Evolutionary conservation across 2,329 filamentous ascomycete species (phyloP).

Genomic region (Aspergillus costaricaensis): DNA sequence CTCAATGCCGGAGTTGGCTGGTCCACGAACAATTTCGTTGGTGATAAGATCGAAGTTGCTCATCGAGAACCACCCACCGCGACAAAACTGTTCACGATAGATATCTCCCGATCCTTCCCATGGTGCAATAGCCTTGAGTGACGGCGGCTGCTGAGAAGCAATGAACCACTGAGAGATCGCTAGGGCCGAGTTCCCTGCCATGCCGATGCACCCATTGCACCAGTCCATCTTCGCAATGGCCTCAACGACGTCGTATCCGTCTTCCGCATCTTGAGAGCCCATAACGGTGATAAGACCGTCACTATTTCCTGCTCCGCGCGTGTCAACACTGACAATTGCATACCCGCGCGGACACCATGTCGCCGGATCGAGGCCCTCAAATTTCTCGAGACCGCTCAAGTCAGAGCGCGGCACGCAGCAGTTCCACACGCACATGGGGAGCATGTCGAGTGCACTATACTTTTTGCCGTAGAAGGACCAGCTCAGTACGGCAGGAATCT

Average conservation of each 20-base stretch:
- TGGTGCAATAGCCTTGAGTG: constrained; percentile 47
- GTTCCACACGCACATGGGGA: constrained; percentile 43
- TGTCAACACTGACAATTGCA: constrained; percentile 40
- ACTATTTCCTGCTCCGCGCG: constrained; percentile 35
- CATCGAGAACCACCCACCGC: constrained; percentile 45
- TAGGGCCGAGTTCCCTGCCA: constrained; percentile 50
- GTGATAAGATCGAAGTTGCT: constrained; percentile 48
- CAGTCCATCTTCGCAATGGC: constrained; percentile 44
- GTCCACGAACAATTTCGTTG: constrained; percentile 40
- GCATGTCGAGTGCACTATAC: constrained; percentile 42
- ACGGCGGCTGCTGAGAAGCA: constrained; percentile 45
- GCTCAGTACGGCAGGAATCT: constrained; percentile 47
- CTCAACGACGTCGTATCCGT: constrained; percentile 51
- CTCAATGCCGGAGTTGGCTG: constrained; percentile 36
- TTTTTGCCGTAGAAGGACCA: constrained; percentile 53
- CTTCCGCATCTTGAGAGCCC: constrained; percentile 49
- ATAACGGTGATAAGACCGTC: constrained; percentile 43
- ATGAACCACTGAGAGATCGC: constrained; percentile 49
- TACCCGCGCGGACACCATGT: constrained; percentile 36
- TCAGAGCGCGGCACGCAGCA: constrained; percentile 36
- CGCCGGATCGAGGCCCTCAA: constrained; percentile 47
- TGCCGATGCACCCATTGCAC: constrained; percentile 49
- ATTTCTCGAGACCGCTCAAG: constrained; percentile 42
- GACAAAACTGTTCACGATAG: constrained; percentile 50
- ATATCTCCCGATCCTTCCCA: constrained; percentile 52